Evolutionary conservation across 176 grass and related monocot species (phyloP).

Genomic region (Aegilops speltoides): DNA sequence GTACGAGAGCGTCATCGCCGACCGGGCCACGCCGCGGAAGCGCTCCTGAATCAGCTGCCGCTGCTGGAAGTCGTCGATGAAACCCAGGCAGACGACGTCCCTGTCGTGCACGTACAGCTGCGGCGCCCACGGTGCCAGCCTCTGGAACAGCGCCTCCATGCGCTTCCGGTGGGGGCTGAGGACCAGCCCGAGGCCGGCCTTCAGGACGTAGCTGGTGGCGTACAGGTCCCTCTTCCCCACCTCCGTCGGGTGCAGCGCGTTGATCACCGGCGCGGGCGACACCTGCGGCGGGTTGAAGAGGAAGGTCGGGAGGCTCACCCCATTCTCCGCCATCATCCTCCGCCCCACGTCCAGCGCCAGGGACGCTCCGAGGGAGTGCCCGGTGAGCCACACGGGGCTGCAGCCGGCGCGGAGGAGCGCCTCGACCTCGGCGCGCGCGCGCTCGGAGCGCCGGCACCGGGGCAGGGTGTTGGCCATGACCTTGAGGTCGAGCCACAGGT

Average conservation of each 20-base stretch:
- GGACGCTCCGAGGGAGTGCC: constrained; percentile 8
- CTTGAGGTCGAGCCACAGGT: constrained; percentile 9
- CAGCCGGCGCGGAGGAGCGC: background rate
- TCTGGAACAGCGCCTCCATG: constrained; percentile 2
- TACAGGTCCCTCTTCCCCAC: background rate
- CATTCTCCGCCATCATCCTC: background rate
- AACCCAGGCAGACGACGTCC: constrained; percentile 1
- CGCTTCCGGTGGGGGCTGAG: background rate
- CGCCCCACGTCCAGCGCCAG: constrained; percentile 24
- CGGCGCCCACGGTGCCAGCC: constrained; percentile 1
- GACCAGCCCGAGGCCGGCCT: background rate
- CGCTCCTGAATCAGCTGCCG: background rate
- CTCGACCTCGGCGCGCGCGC: background rate
- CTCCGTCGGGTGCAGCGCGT: background rate
- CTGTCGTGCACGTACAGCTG: constrained; percentile 16
- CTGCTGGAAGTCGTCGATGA: constrained; percentile 29
- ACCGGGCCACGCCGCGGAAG: background rate
- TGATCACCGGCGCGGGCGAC: background rate
- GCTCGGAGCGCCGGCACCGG: background rate
- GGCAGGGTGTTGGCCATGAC: constrained; percentile 1
- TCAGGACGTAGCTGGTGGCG: background rate
- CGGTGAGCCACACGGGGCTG: constrained; percentile 14
- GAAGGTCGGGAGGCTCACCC: background rate
- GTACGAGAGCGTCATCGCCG: background rate
- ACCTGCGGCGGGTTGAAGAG: constrained; percentile 23